A percentile compares a stretch with the other conserved stretches of the same genome.
Evolutionary conservation across 306 rosid species (phyloP).

Genomic region (Echinosophora koreensis): DNA sequence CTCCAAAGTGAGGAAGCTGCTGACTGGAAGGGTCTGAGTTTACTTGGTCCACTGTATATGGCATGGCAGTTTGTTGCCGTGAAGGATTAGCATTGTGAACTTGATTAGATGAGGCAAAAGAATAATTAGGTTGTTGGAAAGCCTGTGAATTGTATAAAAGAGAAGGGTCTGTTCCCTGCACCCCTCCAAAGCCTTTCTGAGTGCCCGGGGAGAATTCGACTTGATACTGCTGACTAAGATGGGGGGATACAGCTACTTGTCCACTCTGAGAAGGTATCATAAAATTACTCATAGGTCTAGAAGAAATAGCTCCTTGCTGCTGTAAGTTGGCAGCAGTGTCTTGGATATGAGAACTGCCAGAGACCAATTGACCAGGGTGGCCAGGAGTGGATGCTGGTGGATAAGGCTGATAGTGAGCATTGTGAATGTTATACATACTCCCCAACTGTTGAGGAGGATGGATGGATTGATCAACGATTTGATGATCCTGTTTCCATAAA

Average conservation of each 20-base stretch:
- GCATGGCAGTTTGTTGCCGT: conserved; percentile 61
- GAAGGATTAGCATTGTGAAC: conserved; percentile 62
- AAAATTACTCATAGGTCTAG: conserved; percentile 67
- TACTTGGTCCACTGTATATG: conserved; percentile 61
- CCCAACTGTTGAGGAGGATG: conserved; percentile 73
- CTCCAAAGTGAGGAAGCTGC: conserved; percentile 70
- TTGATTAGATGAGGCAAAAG: conserved; percentile 62
- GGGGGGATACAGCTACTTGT: conserved; percentile 59
- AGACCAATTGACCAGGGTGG: conserved; percentile 61
- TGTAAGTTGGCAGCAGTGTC: conserved; percentile 62
- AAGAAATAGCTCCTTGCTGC: conserved; percentile 62
- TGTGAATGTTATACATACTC: conserved; percentile 63
- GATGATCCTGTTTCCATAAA: conserved; percentile 84
- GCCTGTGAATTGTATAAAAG: conserved; percentile 67
- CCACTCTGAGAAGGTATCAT: conserved; percentile 66
- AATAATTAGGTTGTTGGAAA: conserved; percentile 62
- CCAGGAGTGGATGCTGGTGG: conserved; percentile 66
- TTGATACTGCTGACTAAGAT: conserved; percentile 67
- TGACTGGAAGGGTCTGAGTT: conserved; percentile 71
- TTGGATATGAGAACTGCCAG: conserved; percentile 67
- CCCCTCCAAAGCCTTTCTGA: conserved; percentile 65
- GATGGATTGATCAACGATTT: conserved; percentile 63
- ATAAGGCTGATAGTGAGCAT: conserved; percentile 77
- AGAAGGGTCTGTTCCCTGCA: conserved; percentile 70
- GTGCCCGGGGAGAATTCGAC: conserved; percentile 57